Conservation (phyloP, 768 basidiomycete genomes). For the Suillus alpinus region DNA sequence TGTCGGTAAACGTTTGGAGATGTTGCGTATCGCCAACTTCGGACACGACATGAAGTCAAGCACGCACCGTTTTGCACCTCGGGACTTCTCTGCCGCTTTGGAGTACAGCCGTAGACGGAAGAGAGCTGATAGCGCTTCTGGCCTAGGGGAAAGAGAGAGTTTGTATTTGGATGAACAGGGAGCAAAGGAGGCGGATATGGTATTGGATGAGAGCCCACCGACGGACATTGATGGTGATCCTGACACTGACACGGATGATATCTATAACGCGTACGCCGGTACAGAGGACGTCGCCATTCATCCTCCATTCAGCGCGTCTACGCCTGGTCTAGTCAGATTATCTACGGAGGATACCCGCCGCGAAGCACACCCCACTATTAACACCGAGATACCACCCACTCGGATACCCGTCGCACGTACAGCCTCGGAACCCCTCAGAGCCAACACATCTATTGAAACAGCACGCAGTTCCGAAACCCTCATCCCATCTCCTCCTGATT, state of each 20-base stretch:
- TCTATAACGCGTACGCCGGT: conserved; percentile 36
- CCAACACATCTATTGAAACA: conserved; percentile 40
- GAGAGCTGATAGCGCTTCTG: conserved; percentile 65
- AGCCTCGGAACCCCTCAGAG: conserved; percentile 45
- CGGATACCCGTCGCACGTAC: conserved; percentile 38
- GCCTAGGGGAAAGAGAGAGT: conserved; percentile 56
- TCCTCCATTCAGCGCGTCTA: conserved; percentile 17
- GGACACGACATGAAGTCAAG: conserved; percentile 55
- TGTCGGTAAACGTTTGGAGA: conserved; percentile 72
- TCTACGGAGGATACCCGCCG: conserved; percentile 33
- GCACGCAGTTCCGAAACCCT: conserved; percentile 41
- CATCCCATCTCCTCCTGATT: conserved; percentile 33
- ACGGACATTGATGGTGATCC: conserved; percentile 67
- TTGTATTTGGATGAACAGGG: conserved; percentile 65
- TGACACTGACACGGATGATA: conserved; percentile 39
- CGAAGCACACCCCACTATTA: conserved; percentile 38
- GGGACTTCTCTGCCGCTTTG: conserved; percentile 21
- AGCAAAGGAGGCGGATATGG: conserved; percentile 44
- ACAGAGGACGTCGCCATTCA: conserved; percentile 14
- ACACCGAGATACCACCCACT: conserved; percentile 39
- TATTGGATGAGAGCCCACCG: conserved; percentile 72
- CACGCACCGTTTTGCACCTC: conserved; percentile 23
- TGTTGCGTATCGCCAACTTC: conserved; percentile 86
- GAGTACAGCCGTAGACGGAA: conserved; percentile 40
- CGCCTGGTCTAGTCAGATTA: conserved; percentile 17